phyloP scores from a whole-genome alignment of 305 asterid genomes.

The Solanum aculeatissimum region DNA sequence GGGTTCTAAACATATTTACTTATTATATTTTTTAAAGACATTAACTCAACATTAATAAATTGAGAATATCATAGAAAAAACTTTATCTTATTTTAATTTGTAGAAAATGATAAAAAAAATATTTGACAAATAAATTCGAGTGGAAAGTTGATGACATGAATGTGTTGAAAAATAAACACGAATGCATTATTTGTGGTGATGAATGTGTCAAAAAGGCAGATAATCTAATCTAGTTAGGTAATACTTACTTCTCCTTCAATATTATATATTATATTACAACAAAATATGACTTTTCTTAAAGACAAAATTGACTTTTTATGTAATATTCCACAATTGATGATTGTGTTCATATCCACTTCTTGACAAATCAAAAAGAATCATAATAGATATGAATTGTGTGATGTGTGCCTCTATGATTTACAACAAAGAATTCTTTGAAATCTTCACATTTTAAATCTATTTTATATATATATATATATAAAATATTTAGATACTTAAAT shows the following conservation, averaged over 20 bases:
- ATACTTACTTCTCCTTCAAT: neutral
- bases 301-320: neutral
- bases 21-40: too few species aligned
- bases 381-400: neutral
- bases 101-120: too few species aligned
- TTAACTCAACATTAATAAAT: too few species aligned
- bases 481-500: neutral
- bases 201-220: neutral
- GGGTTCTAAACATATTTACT: too few species aligned
- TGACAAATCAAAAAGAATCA: neutral
- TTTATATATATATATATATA: neutral
- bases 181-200: neutral
- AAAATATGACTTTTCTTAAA: neutral
- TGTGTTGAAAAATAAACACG: neutral
- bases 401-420: neutral
- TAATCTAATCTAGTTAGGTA: neutral
- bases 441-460: neutral
- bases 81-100: too few species aligned
- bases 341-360: neutral
- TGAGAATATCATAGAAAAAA: too few species aligned
- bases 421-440: neutral
- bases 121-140: too few species aligned
- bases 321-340: neutral
- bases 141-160: neutral
- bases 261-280: neutral